A percentile compares a stretch with the other conserved stretches of the same genome.
phyloP scores from a whole-genome alignment of 2,329 filamentous ascomycete genomes.

The Tolypocladium amazonense region DNA sequence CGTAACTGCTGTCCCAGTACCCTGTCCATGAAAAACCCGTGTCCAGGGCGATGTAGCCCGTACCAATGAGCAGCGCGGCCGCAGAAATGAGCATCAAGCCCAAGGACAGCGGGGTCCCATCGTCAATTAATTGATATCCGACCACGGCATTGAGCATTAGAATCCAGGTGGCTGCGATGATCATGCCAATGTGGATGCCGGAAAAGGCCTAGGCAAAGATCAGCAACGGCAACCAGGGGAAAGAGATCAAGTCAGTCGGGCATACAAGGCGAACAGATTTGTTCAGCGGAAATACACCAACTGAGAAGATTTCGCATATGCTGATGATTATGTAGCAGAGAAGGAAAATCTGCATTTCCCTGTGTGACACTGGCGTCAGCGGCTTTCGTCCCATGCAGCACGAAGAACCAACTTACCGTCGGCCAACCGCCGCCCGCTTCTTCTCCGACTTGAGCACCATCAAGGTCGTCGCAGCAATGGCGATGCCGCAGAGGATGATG shows the following conservation, averaged over 20 bases:
- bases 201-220: conserved; percentile 59
- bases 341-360: conserved; percentile 95
- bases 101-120: conserved; percentile 78
- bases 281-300: conserved; percentile 76
- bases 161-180: conserved; percentile 81
- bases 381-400: not conserved
- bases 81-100: conserved; percentile 65
- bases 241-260: conserved; percentile 6
- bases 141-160: conserved; percentile 86
- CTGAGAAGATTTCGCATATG: conserved; percentile 93
- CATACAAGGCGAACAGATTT: conserved; percentile 61
- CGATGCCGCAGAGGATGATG: conserved; percentile 70
- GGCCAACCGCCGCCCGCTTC: conserved; percentile 87
- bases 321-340: conserved; percentile 75
- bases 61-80: conserved; percentile 68
- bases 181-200: conserved; percentile 80
- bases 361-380: conserved; percentile 22
- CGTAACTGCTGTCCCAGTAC: conserved; percentile 56
- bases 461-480: conserved; percentile 56
- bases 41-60: conserved; percentile 91
- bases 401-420: conserved; percentile 48
- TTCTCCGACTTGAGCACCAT: conserved; percentile 72
- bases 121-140: conserved; percentile 87
- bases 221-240: conserved; percentile 4
- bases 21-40: conserved; percentile 80